A percentile compares a stretch with the other conserved stretches of the same genome.
Evolutionary conservation across 495 filamentous ascomycete genomes (phyloP).

Genomic region (Aspergillus hancockii): DNA sequence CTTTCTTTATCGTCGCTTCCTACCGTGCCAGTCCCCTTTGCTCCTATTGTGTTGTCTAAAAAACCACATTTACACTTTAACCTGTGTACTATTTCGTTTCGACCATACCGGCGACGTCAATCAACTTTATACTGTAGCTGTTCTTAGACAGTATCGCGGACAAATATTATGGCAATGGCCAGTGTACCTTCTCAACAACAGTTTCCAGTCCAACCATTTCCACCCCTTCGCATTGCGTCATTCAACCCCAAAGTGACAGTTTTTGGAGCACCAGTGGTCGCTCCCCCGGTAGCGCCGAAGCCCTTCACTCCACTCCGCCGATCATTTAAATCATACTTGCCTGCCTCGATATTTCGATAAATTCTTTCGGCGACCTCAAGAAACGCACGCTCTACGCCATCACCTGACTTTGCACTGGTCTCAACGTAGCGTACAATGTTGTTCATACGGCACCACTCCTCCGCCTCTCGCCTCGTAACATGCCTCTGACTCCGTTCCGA

Average conservation of each 20-base stretch:
- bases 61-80: not conserved
- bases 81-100: not conserved
- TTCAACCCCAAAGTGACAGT: conserved; percentile 60
- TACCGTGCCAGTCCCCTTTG: not conserved
- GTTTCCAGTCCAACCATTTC: conserved; percentile 43
- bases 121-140: not conserved
- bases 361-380: conserved; percentile 90
- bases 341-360: conserved; percentile 90
- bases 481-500: conserved; percentile 66
- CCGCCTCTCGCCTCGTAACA: conserved; percentile 76
- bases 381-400: conserved; percentile 90
- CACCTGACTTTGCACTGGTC: conserved; percentile 92
- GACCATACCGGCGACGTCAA: not conserved
- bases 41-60: not conserved
- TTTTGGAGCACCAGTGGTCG: conserved; percentile 41
- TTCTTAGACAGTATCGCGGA: not conserved
- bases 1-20: not conserved
- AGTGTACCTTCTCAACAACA: conserved; percentile 43
- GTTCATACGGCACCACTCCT: conserved; percentile 82
- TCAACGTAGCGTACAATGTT: conserved; percentile 88
- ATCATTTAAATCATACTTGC: conserved; percentile 92
- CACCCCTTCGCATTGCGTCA: conserved; percentile 51
- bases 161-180: not conserved
- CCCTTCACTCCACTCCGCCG: conserved; percentile 91
- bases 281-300: conserved; percentile 54